Evolutionary conservation across 495 filamentous ascomycete genomes (phyloP).

Genomic region (Aspergillus kassunensis): DNA sequence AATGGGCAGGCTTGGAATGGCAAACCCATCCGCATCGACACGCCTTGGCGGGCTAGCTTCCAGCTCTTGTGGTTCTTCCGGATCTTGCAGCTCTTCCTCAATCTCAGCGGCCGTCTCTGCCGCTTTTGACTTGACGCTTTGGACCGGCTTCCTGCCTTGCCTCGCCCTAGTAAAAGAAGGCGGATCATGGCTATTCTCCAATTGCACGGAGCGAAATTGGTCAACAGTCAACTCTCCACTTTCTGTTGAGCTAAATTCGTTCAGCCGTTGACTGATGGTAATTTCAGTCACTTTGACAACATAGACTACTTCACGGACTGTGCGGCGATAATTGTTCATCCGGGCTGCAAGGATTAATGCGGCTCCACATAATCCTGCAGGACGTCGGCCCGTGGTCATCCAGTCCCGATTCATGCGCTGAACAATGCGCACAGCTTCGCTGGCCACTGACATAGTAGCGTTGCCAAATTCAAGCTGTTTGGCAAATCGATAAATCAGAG

Average conservation of each 20-base stretch:
- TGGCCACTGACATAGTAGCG: constrained; percentile 71
- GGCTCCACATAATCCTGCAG: constrained; percentile 91
- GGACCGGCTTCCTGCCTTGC: constrained; percentile 40
- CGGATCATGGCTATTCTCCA: constrained; percentile 69
- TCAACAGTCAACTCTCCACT: constrained; percentile 77
- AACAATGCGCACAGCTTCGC: constrained; percentile 78
- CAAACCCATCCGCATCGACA: constrained; percentile 46
- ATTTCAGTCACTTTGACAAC: constrained; percentile 90
- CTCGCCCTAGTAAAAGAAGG: constrained; percentile 71
- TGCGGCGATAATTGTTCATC: constrained; percentile 95
- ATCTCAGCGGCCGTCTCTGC: constrained; percentile 47
- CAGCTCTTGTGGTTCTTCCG: not conserved
- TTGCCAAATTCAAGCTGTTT: constrained; percentile 82
- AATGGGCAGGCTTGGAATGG: constrained; percentile 45
- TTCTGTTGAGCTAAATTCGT: constrained; percentile 81
- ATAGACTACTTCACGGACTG: constrained; percentile 88
- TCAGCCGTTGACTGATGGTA: constrained; percentile 82
- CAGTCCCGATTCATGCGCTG: constrained; percentile 93
- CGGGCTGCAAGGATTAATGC: constrained; percentile 90
- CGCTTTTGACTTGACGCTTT: constrained; percentile 33
- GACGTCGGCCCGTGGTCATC: constrained; percentile 89
- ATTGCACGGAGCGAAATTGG: constrained; percentile 70
- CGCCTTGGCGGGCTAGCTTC: constrained; percentile 30
- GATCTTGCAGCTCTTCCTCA: constrained; percentile 28
- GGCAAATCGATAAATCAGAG: constrained; percentile 85